These are phyloP conservation scores for Microsporum ferrugineum DNA, from an alignment of 2,329 filamentous ascomycete genomes.

Conservation along the genomic window DNA sequence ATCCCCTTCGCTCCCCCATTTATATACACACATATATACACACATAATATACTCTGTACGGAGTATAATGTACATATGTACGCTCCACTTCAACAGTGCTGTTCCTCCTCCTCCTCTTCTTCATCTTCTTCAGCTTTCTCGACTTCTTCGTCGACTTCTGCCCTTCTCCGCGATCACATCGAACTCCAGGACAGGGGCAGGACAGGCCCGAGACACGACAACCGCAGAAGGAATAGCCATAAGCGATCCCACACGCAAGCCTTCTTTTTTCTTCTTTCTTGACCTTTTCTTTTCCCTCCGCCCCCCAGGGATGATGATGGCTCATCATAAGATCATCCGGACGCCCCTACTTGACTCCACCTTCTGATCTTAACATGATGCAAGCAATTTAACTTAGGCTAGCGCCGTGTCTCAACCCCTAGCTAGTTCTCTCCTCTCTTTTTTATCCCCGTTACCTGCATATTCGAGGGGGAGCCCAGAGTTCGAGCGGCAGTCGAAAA, in stretches of 20 bases:
- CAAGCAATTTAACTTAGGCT: constrained; percentile 4
- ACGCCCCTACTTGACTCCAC: neutral
- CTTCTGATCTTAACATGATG: neutral
- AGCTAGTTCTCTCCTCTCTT: neutral
- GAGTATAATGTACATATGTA: too few species aligned
- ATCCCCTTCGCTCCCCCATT: neutral
- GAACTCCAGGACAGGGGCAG: too few species aligned
- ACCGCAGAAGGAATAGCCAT: too few species aligned
- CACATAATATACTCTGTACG: too few species aligned
- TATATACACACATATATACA: neutral
- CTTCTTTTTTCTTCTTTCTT: neutral
- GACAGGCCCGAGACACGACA: too few species aligned
- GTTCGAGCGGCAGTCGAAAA: too few species aligned
- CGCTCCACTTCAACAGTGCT: neutral
- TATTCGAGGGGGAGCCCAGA: too few species aligned
- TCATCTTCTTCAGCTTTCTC: neutral
- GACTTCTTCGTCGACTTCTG: too few species aligned
- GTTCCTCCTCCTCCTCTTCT: neutral
- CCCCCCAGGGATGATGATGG: neutral
- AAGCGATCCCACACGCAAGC: neutral
- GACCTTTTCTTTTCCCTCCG: neutral
- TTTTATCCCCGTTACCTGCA: neutral
- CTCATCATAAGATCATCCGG: neutral
- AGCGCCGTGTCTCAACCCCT: constrained; percentile 3
- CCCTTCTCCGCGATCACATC: too few species aligned